Base-by-base conservation (phyloP, 140 eudicot genomes). In the Flaveria floridana region DNA sequence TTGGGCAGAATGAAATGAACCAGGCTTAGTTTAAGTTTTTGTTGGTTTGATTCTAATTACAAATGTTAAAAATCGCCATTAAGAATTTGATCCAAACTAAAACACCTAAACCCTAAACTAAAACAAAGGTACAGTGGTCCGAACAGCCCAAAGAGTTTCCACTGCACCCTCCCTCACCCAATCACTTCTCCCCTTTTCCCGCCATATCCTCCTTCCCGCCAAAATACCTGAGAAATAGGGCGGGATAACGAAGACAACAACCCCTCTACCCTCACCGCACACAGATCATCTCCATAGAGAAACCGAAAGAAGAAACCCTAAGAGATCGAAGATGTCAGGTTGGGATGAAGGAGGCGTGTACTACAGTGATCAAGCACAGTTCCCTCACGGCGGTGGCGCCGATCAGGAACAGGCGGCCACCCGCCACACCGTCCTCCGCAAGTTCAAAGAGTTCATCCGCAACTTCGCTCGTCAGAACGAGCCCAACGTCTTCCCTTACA, bases 291-390 rank as follows among this genome's bases (percentile, higher is more conserved):
- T 39, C 72, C 37, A 44, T 21, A 74, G 70, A 42, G 41, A 10
- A 37, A 42, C 41, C 51, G 52, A 39, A 28, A 70, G 41, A 79
- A 26, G 39, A 39, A 23, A 30, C 37, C 37, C 37, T 30, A 30
- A 30, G 5, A 56, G 42, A 15, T 19, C 20, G 55, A 67, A 70
- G 73, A 94, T 94, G 99, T 94, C 99, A 6, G 99, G 99, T 1
- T 94, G 97, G 97, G 99, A 90, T 66, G 99, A 94, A 81, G 99
- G 99, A 13, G 99, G 85, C 19, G 78, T 91, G 11, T 82, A 73
- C 91, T 95, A 95, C 88, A 95, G 99, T 86, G 99, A 95, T 85
- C 99, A 95, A 70, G 97, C 99, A 4, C 97, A 95, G 84, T 95
- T 88, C 75, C 97, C 96, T 48, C 86, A 52, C 12, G 93, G 91